Evolutionary conservation across 495 filamentous ascomycete genomes (phyloP).

Genomic region (Penicillium nucicola): DNA sequence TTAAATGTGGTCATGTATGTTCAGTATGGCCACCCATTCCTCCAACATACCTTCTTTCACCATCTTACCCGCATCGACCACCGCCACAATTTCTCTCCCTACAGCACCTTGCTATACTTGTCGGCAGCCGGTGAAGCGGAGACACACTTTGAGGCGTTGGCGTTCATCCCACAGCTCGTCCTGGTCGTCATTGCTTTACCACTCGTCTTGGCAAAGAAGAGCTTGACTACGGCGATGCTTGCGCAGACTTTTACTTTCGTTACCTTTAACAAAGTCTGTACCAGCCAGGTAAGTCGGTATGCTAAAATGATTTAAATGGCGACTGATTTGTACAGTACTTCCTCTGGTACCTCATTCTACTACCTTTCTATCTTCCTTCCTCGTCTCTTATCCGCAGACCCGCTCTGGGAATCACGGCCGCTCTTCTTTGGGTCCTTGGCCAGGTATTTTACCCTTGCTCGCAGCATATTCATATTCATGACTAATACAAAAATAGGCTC

Average conservation of each 20-base stretch:
- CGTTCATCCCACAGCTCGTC: constrained; percentile 83
- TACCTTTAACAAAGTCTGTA: constrained; percentile 97
- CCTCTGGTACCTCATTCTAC: constrained; percentile 91
- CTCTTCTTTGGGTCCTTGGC: constrained; percentile 66
- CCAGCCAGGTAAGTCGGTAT: constrained; percentile 69
- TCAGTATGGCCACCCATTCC: constrained; percentile 68
- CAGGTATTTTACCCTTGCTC: constrained; percentile 43
- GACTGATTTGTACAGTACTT: constrained; percentile 67
- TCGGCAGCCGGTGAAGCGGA: constrained; percentile 55
- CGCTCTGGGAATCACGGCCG: constrained; percentile 57
- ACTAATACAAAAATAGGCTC: constrained; percentile 41
- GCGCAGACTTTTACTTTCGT: constrained; percentile 99
- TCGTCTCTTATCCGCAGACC: constrained; percentile 66
- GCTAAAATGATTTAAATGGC: neutral
- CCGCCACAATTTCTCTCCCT: constrained; percentile 96
- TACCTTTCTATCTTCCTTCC: constrained; percentile 83
- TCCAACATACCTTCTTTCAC: constrained; percentile 87
- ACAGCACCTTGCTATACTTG: constrained; percentile 88
- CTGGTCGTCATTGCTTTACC: constrained; percentile 77
- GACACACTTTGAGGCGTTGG: constrained; percentile 67
- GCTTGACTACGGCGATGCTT: constrained; percentile 84
- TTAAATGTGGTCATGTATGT: constrained; percentile 77
- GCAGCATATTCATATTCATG: neutral
- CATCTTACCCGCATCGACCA: constrained; percentile 93
- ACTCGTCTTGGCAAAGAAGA: constrained; percentile 73